Base-by-base conservation (phyloP, 192 early-diverging fungal species). In the Endogone sp. region DNA sequence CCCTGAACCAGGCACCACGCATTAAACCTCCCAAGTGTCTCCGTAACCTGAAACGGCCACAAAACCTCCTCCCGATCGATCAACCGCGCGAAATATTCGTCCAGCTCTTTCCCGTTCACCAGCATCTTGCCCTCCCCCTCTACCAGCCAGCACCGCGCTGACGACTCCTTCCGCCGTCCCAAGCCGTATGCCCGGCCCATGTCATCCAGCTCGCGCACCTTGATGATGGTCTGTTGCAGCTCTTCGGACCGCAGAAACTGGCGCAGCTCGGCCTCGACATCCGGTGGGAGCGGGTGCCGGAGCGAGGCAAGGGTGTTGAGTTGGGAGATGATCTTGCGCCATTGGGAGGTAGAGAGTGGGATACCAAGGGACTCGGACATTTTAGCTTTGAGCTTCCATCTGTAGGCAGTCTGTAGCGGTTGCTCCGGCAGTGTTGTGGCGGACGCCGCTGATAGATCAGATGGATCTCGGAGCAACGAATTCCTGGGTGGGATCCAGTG, bases 141-240 rank as follows among this genome's bases (percentile, higher is more conserved):
- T 1, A 94, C 87, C 1, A 95, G 64, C 86, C 86, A 96, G 28
- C 85, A 90, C 54, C 84, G 84, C 4, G 93, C 94, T 4, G 70
- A 78, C 2, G 94, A 88, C 63, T 90, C 85, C 84, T 98, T 98
- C 67, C 94, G 88, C 32, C 88, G 84, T 3, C 91, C 96, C 23
- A 81, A 78, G 0, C 92, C 89, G 75, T 85, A 88, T 26, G 90
- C 86, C 37, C 94, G 80, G 6, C 93, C 92, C 61, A 86, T 67
- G 30, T 88, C 79, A 71, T 96, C 94, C 26, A 88, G 73, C 2
- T 77, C 77, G 37, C 79, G 69, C 29, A 72, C 72, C 59, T 79
- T 81, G 29, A 71, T 64, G 24, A 77, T 68, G n/a, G 75, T 68
- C 9, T 70, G 58, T 22, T 78, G 32, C 21, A 71, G 63, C n/a